Conservation (phyloP, 345 rosid genomes). For the Aquilaria malaccensis region DNA sequence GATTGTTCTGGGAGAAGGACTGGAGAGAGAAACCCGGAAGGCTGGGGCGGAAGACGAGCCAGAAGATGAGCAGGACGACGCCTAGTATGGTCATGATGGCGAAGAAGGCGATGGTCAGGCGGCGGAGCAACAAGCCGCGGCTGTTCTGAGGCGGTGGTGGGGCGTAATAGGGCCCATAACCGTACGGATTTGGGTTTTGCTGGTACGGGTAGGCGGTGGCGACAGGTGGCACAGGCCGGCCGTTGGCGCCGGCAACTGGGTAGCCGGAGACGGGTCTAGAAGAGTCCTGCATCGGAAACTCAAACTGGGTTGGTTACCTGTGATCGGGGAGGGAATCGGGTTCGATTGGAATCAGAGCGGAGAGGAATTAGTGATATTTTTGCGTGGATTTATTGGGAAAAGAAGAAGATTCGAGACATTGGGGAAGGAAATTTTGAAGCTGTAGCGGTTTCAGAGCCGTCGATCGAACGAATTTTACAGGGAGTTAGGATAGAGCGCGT, state of each 20-base stretch:
- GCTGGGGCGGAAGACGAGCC: constrained; percentile 72
- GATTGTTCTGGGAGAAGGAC: constrained; percentile 51
- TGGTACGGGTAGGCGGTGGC: constrained; percentile 45
- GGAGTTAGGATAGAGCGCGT: too few relatives aligned
- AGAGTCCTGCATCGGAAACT: constrained; percentile 29
- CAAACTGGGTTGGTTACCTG: too few relatives aligned
- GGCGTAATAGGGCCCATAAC: constrained; percentile 21
- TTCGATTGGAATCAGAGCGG: too few relatives aligned
- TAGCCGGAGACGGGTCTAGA: constrained; percentile 48
- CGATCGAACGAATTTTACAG: too few relatives aligned
- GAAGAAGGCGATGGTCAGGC: constrained; percentile 25
- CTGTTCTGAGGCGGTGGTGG: constrained; percentile 25
- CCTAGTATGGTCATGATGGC: constrained; percentile 37
- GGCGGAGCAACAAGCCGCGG: constrained; percentile 43
- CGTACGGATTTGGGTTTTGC: constrained; percentile 15
- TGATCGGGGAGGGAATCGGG: too few relatives aligned
- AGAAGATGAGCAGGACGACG: constrained; percentile 40
- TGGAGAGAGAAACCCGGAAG: constrained; percentile 42
- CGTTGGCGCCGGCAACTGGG: constrained; percentile 42
- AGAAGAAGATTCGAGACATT: too few relatives aligned
- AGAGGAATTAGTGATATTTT: too few relatives aligned
- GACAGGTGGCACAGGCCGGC: constrained; percentile 13
- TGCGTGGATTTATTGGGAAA: too few relatives aligned
- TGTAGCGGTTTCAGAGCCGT: too few relatives aligned
- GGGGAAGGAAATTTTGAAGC: too few relatives aligned